Evolutionary conservation across 192 early-diverging fungal species (phyloP), one percentile per base, ranked within the genome.

Genomic region (Gorgonomyces haynaldii): DNA sequence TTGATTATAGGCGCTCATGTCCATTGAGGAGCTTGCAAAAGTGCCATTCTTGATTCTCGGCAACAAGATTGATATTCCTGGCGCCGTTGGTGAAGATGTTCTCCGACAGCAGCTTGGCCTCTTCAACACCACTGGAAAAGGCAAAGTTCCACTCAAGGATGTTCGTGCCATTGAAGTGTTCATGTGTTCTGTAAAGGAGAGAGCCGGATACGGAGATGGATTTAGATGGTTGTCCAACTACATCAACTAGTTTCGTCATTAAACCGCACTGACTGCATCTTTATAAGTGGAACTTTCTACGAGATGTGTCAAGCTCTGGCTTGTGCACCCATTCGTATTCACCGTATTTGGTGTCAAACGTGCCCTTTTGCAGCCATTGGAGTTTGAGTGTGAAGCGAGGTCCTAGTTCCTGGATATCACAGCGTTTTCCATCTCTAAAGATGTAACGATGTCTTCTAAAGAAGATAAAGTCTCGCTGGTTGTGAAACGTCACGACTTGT

Each of bases 391-490:
- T 98, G 47, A 98, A 98, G 48, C 87, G 60, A 0, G 96, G 96
- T 1, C 96, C 96, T 19, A 96, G 62, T 63, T 98, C 96, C 60
- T 96, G 91, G 53, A 98, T 57, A 40, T 92, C 87, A 21, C 49
- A 55, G 26, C 58, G 37, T 39, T 78, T 62, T 69, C 90, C 53
- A 69, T 81, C 61, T 81, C 81, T 21, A 60, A 98, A 96, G 43
- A 92, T 80, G 59, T 98, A 98, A 71, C 90, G 78, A 60, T 98
- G 96, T 29, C 93, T 78, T 54, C 96, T 70, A 57, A 98, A 94
- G 60, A 98, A 98, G 50, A 98, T 96, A 55, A 94, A 98, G 62
- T 98, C 96, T 35, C 96, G 88, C 67, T 98, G 96, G 65, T 98
- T 98, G 58, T 98, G 96, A 59, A 98, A 85, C 2, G 96, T 98